Conservation (phyloP, 1,284 basidiomycete genomes). For the Apiotrichum laibachii region DNA sequence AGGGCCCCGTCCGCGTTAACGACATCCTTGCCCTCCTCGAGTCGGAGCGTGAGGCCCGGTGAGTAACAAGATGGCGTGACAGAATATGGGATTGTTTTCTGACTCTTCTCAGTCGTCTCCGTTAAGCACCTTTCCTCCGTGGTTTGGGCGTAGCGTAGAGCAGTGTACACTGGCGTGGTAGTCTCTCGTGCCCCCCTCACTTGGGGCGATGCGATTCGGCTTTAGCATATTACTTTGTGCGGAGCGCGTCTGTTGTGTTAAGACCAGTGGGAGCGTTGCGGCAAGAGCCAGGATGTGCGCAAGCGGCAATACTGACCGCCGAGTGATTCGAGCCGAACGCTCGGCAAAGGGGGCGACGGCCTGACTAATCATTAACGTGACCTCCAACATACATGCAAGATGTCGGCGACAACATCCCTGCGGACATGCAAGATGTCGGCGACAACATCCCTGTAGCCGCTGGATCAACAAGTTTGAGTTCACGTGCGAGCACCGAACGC, state of each 20-base stretch:
- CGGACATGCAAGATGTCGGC: too few relatives aligned
- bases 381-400: too few relatives aligned
- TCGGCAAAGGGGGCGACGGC: too few relatives aligned
- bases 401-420: too few relatives aligned
- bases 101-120: constrained; percentile 23
- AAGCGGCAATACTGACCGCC: not conserved
- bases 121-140: constrained; percentile 19
- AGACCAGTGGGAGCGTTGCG: not conserved
- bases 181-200: constrained; percentile 15
- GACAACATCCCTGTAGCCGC: too few relatives aligned
- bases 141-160: constrained; percentile 21
- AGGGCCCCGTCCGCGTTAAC: constrained; percentile 93
- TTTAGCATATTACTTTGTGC: constrained; percentile 20
- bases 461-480: too few relatives aligned
- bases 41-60: constrained; percentile 99
- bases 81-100: not conserved
- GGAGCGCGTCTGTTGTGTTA: constrained; percentile 2
- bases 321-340: too few relatives aligned
- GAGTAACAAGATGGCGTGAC: constrained; percentile 49
- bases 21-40: constrained; percentile 98
- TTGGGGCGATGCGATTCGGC: constrained; percentile 25
- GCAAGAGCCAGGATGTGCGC: not conserved
- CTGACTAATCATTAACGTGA: too few relatives aligned
- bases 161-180: constrained; percentile 27
- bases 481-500: too few relatives aligned